phyloP scores from a whole-genome alignment of 305 asterid species.

The Solanum hybrid region DNA sequence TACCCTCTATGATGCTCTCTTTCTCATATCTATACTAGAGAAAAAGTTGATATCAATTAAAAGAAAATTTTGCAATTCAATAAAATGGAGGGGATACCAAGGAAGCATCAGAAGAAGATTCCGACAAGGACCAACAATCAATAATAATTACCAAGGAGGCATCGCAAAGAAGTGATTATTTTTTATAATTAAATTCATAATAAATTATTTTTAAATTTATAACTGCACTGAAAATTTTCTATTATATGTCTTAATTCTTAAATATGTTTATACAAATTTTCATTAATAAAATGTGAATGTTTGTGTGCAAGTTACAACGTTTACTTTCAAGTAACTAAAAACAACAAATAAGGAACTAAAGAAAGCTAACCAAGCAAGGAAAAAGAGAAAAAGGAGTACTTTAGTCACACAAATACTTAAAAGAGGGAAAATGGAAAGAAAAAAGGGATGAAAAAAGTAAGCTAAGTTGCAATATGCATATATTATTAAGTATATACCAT shows the following conservation, averaged over 20 bases:
- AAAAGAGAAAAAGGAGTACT: background rate
- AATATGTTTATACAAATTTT: background rate
- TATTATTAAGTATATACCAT: background rate
- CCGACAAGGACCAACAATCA: no score
- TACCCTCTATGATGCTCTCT: no score
- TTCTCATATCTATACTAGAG: no score
- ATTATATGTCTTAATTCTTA: background rate
- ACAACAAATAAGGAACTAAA: background rate
- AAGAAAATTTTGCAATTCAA: no score
- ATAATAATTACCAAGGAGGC: background rate
- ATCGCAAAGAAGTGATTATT: background rate
- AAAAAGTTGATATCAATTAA: no score
- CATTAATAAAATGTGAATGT: background rate
- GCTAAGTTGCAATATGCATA: background rate
- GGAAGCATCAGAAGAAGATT: background rate
- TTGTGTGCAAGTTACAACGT: background rate
- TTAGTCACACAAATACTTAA: background rate
- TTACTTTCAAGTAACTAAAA: background rate
- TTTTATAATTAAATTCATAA: no score
- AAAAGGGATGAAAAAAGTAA: background rate
- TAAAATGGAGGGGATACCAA: background rate
- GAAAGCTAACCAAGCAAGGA: background rate
- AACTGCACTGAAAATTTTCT: background rate
- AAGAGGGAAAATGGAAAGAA: background rate
- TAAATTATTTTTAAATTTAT: no score